A percentile compares a stretch with the other conserved stretches of the same genome.
phyloP scores from a whole-genome alignment of 345 rosid species.

The Murraya paniculata region DNA sequence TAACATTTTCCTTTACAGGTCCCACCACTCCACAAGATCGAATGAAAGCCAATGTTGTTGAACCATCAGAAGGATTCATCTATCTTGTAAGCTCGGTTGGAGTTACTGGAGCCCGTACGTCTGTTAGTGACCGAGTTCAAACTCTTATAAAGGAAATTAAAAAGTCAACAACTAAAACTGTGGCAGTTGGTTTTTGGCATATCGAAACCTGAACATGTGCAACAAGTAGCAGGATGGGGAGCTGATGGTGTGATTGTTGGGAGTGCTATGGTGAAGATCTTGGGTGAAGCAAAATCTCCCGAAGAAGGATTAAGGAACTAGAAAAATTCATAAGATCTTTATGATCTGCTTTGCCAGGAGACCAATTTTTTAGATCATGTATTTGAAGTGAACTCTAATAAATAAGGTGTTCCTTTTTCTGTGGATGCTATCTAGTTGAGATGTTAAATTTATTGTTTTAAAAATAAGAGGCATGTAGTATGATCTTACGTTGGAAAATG shows the following conservation, averaged over 20 bases:
- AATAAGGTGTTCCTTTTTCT: too few species aligned
- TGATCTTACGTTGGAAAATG: too few species aligned
- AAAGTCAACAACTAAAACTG: constrained; percentile 67
- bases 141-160: constrained; percentile 64
- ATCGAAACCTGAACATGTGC: constrained; percentile 74
- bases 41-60: constrained; percentile 71
- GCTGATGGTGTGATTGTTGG: constrained; percentile 84
- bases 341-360: constrained; percentile 56
- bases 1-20: constrained; percentile 43
- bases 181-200: constrained; percentile 79
- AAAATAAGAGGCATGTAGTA: too few species aligned
- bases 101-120: constrained; percentile 55
- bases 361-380: background rate
- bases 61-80: constrained; percentile 81
- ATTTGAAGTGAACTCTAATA: background rate
- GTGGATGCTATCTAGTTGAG: too few species aligned
- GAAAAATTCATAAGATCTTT: constrained; percentile 60
- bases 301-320: constrained; percentile 64
- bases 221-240: constrained; percentile 87
- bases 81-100: constrained; percentile 85
- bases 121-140: constrained; percentile 35
- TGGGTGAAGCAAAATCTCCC: constrained; percentile 70
- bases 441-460: too few species aligned
- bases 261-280: constrained; percentile 71
- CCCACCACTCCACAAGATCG: constrained; percentile 72